Percentiles rank a stretch among this genome's conserved stretches.
Evolutionary conservation across 805 yeast genomes (phyloP).

Genomic region (Saccharomycopsis amapae): DNA sequence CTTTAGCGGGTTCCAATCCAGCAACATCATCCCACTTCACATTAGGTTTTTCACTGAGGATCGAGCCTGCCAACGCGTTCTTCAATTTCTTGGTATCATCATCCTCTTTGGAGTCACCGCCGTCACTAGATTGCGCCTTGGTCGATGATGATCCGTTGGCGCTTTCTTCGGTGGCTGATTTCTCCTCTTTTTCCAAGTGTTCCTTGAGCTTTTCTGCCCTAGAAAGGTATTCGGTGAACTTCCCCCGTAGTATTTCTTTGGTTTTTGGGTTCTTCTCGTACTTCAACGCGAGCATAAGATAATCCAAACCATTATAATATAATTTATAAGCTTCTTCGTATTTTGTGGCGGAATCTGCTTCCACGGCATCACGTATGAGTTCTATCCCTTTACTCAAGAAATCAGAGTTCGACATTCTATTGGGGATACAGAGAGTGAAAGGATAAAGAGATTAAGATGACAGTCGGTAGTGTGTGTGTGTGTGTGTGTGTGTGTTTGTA

Average conservation of each 20-base stretch:
- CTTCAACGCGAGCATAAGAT: conserved; percentile 90
- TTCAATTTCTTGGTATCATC: conserved; percentile 83
- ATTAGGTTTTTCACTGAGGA: conserved; percentile 84
- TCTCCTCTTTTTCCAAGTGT: conserved; percentile 61
- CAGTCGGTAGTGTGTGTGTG: no score
- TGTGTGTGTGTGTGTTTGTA: no score
- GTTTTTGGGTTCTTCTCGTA: conserved; percentile 88
- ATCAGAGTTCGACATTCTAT: conserved; percentile 45
- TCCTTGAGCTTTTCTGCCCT: conserved; percentile 93
- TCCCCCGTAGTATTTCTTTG: conserved; percentile 80
- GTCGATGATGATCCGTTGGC: conserved; percentile 37
- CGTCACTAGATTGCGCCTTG: conserved; percentile 33
- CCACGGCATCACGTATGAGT: conserved; percentile 88
- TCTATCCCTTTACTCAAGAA: conserved; percentile 93
- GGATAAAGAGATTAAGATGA: no score
- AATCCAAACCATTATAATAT: conserved; percentile 89
- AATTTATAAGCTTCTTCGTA: conserved; percentile 92
- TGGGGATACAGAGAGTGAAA: no score
- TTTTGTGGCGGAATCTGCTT: conserved; percentile 81
- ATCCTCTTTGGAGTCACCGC: conserved; percentile 52
- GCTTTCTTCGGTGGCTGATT: conserved; percentile 21
- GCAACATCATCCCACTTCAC: conserved; percentile 95
- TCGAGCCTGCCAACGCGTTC: conserved; percentile 88
- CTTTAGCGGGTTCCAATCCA: conserved; percentile 91
- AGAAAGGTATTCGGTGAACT: conserved; percentile 83